These are phyloP conservation scores for Reutealis trisperma DNA, from an alignment of 345 rosid genomes.

Conservation along the genomic window DNA sequence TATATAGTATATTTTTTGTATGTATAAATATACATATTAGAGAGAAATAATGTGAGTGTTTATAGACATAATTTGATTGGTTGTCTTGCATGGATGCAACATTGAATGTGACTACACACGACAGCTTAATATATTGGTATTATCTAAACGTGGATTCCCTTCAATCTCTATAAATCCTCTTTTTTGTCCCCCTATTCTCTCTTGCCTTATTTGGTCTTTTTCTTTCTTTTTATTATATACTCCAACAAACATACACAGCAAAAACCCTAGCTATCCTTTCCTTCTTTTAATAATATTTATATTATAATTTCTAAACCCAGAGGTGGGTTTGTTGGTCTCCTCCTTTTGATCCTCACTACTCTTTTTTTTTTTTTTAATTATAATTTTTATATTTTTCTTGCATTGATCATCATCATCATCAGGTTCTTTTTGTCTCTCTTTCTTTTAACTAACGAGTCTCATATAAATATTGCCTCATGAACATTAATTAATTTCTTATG, in stretches of 20 bases:
- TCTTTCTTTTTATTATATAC: neutral
- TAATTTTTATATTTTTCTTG: neutral
- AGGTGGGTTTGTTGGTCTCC: constrained; percentile 6
- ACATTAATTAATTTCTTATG: too few relatives aligned
- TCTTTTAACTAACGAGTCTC: neutral
- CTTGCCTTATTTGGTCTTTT: constrained; percentile 35
- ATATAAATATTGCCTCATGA: too few relatives aligned
- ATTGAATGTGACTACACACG: constrained; percentile 40
- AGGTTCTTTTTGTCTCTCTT: constrained; percentile 5
- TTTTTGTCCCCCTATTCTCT: constrained; percentile 26
- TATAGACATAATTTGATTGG: constrained; percentile 38
- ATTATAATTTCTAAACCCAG: neutral
- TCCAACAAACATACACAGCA: neutral
- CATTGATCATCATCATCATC: neutral
- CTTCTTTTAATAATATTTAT: neutral
- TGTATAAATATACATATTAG: neutral
- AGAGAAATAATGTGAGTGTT: neutral
- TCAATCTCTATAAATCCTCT: constrained; percentile 33
- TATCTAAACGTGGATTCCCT: constrained; percentile 41
- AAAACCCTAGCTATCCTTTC: constrained; percentile 29
- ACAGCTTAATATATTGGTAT: constrained; percentile 39
- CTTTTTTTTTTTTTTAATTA: too few relatives aligned
- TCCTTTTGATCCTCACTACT: neutral
- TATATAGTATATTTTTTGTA: neutral
- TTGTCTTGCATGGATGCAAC: constrained; percentile 53